Evolutionary conservation across 176 grass and related monocot genomes (phyloP), one percentile per base, ranked within the genome.

Genomic region (Musa troglodytarum): DNA sequence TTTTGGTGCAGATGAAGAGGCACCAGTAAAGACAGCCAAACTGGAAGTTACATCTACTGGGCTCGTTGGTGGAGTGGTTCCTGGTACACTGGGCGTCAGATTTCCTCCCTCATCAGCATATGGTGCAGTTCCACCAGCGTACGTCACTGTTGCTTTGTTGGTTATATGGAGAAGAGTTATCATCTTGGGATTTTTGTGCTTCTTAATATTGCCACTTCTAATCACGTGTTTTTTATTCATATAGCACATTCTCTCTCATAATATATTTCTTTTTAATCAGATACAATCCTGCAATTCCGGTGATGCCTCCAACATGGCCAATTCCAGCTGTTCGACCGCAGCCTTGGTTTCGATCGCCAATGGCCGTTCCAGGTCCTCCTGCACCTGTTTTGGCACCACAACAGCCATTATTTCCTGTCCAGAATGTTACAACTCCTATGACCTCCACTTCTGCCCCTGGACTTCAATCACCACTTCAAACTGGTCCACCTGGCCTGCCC

Each of bases 341-440:
- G 74, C 64, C 79, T 69, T 99, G 96, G 96, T 99, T 88, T 79
- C 77, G 81, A 49, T 86, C 84, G 71, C 95, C 83, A 65, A 71
- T 65, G 70, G 65, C 61, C 68, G 82, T 86, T 82, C 82, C 88
- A 76, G 49, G 87, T 69, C 73, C 87, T 82, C 80, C 49, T 76
- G 78, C 69, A 49, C 10, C 82, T 81, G 82, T 78, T 1, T 65
- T 79, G 69, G 81, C 75, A 52, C 85, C 83, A 52, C 90, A 86
- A 25, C 94, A 93, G 26, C 91, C 88, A 66, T 78, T 99, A 29
- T 99, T 99, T 68, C 96, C 96, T 12, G 88, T 99, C 81, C 96
- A 99, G 67, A 98, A 87, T 81, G 83, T 91, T 73, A 71, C 77
- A 72, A 79, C 79, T 89, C 80, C 82, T 81, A 81, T 89, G 75